phyloP scores from a whole-genome alignment of 2,329 filamentous ascomycete species.

The Penicillium sp. region DNA sequence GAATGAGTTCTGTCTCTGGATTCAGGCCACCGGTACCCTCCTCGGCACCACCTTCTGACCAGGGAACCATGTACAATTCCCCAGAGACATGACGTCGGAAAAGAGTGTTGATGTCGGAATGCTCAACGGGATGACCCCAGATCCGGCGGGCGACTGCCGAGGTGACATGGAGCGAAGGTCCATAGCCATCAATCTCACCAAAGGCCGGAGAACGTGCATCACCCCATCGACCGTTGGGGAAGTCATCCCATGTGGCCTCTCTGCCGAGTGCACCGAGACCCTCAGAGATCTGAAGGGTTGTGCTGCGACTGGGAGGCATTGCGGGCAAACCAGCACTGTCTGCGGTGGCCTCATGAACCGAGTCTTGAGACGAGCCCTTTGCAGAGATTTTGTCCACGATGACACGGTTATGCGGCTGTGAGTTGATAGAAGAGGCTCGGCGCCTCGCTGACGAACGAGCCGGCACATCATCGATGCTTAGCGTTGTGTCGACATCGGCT shows the following conservation, averaged over 20 bases:
- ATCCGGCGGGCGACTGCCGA: constrained; percentile 76
- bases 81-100: constrained; percentile 81
- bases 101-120: constrained; percentile 70
- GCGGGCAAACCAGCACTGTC: constrained; percentile 72
- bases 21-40: constrained; percentile 44
- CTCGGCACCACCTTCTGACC: constrained; percentile 76
- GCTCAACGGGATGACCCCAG: constrained; percentile 74
- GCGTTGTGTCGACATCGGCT: constrained; percentile 36
- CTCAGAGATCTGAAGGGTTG: constrained; percentile 89
- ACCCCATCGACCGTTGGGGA: constrained; percentile 92
- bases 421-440: constrained; percentile 74
- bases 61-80: constrained; percentile 76
- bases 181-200: constrained; percentile 97
- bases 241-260: constrained; percentile 98
- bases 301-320: constrained; percentile 70
- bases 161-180: constrained; percentile 88
- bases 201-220: constrained; percentile 90
- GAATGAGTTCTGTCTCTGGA: constrained; percentile 79
- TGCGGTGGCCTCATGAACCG: constrained; percentile 65
- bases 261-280: constrained; percentile 84
- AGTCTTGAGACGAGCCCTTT: constrained; percentile 37
- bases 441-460: constrained; percentile 46
- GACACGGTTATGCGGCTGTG: constrained; percentile 80
- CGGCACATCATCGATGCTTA: constrained; percentile 24
- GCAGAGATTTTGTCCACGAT: constrained; percentile 63